These are phyloP conservation scores for Bisporella sp. DNA, from an alignment of 2,329 filamentous ascomycete genomes.

Conservation along the genomic window DNA sequence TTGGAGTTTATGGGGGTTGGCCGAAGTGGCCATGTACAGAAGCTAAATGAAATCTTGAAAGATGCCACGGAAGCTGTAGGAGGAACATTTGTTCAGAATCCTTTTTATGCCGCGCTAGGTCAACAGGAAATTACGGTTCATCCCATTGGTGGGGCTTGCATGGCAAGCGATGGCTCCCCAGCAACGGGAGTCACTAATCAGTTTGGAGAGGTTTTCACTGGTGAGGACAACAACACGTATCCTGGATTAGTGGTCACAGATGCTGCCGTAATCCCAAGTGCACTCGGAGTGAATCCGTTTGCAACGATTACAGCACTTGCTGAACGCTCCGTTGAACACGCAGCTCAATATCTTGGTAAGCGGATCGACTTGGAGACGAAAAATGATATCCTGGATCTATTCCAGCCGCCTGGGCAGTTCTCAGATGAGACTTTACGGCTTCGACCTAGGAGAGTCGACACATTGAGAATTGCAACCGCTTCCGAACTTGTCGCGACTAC, in stretches of 20 bases:
- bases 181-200: constrained; percentile 54
- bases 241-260: constrained; percentile 55
- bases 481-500: constrained; percentile 30
- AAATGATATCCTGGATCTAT: constrained; percentile 44
- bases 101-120: constrained; percentile 48
- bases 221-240: constrained; percentile 43
- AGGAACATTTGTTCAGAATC: constrained; percentile 52
- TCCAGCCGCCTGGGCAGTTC: constrained; percentile 38
- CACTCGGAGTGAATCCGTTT: constrained; percentile 59
- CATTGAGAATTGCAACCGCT: constrained; percentile 33
- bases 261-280: constrained; percentile 52
- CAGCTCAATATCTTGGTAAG: constrained; percentile 32
- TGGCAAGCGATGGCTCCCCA: constrained; percentile 52
- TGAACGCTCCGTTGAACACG: constrained; percentile 52
- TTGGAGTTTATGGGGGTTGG: constrained; percentile 55
- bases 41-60: constrained; percentile 44
- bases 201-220: constrained; percentile 51
- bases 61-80: constrained; percentile 50
- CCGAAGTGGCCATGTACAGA: constrained; percentile 45
- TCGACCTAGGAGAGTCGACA: constrained; percentile 11
- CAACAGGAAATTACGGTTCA: constrained; percentile 58
- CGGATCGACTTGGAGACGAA: constrained; percentile 40
- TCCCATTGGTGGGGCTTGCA: constrained; percentile 57
- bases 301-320: constrained; percentile 64
- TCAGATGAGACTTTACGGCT: constrained; percentile 5